These are phyloP conservation scores for Centaurea solstitialis DNA, from an alignment of 129 eudicot species.

Conservation along the genomic window DNA sequence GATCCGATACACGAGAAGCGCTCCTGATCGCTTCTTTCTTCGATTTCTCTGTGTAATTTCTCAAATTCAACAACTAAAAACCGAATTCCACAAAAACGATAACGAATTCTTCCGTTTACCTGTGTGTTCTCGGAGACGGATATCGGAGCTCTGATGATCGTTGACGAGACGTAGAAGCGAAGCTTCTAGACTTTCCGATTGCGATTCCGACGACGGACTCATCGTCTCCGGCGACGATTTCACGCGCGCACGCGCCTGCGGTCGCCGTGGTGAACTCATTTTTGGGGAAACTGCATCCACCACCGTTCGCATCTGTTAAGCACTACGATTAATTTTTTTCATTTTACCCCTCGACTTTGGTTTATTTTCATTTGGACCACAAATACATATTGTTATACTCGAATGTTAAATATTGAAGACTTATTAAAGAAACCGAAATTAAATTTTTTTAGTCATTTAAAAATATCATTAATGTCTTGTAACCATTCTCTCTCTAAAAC, in stretches of 20 bases:
- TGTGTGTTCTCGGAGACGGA: conserved; percentile 62
- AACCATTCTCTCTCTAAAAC: no score
- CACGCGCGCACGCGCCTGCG: conserved; percentile 12
- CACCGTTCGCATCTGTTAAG: not conserved
- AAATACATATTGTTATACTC: no score
- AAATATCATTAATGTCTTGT: no score
- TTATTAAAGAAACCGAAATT: no score
- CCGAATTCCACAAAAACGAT: conserved; percentile 12
- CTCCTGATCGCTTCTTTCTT: conserved; percentile 66
- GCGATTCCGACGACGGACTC: conserved; percentile 36
- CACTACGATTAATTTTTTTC: not conserved
- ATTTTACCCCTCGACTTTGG: not conserved
- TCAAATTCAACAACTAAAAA: not conserved
- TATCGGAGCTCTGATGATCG: conserved; percentile 53
- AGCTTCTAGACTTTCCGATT: conserved; percentile 52
- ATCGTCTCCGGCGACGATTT: conserved; percentile 27
- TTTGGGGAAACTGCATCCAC: not conserved
- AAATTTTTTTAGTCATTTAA: no score
- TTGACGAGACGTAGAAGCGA: conserved; percentile 62
- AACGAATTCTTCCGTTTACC: conserved; percentile 35
- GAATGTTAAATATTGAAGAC: no score
- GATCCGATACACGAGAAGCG: conserved; percentile 68
- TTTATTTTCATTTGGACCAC: not conserved
- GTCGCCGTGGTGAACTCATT: conserved; percentile 31
- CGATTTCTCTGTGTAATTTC: conserved; percentile 62